Evolutionary conservation across 306 rosid genomes (phyloP).

Genomic region (Sindora glabra): DNA sequence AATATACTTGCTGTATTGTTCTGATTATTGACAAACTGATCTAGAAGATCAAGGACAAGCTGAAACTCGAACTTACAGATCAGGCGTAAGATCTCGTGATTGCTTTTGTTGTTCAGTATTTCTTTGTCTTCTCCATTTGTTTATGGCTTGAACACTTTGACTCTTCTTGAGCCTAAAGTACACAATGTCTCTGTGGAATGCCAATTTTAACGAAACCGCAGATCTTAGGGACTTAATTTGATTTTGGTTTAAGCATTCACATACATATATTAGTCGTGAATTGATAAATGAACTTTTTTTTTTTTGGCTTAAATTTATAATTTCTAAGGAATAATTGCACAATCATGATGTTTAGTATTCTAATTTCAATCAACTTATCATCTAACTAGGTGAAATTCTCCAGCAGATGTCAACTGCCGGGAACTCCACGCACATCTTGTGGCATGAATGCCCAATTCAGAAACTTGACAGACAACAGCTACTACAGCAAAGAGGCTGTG

Average conservation of each 20-base stretch:
- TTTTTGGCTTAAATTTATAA: no score
- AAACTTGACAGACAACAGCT: slow-evolving; percentile 69
- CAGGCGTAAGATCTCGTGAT: not conserved
- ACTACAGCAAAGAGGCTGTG: slow-evolving; percentile 92
- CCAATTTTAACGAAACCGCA: slow-evolving; percentile 2
- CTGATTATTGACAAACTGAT: not conserved
- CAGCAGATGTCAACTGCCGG: slow-evolving; percentile 46
- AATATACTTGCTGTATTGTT: no score
- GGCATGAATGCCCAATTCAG: slow-evolving; percentile 79
- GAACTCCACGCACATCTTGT: slow-evolving; percentile 68
- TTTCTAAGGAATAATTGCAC: not conserved
- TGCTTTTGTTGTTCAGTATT: not conserved
- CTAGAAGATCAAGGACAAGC: not conserved
- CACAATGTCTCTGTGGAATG: not conserved
- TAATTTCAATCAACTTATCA: slow-evolving; percentile 22
- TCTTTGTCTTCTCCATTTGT: slow-evolving; percentile 4
- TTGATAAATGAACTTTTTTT: no score
- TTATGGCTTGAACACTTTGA: not conserved
- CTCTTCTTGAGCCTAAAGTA: not conserved
- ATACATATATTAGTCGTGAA: no score
- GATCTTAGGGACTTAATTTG: not conserved
- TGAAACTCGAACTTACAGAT: slow-evolving; percentile 1
- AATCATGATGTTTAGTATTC: slow-evolving; percentile 16
- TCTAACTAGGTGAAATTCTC: slow-evolving; percentile 45
- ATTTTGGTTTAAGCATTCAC: slow-evolving; percentile 2